These are phyloP conservation scores for Retiboletus fuscus DNA, from an alignment of 1,284 basidiomycete species.

Conservation along the genomic window DNA sequence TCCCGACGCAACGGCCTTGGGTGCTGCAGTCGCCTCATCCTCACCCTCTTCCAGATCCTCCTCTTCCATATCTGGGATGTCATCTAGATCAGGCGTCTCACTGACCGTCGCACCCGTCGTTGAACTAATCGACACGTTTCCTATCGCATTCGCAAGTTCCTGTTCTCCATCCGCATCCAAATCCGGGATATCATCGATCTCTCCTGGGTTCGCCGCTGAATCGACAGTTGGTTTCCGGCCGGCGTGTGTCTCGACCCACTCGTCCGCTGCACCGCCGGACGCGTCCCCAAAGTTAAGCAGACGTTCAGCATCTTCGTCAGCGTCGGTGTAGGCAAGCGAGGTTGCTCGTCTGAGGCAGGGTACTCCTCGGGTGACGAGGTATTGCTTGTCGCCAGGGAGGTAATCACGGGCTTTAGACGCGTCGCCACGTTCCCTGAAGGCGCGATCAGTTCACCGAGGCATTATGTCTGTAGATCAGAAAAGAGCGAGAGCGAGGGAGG, in stretches of 20 bases:
- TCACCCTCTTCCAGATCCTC: conserved; percentile 82
- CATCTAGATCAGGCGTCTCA: conserved; percentile 86
- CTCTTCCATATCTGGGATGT: conserved; percentile 94
- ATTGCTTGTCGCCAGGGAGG: conserved; percentile 95
- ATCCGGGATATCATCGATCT: conserved; percentile 88
- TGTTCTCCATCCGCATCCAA: conserved; percentile 70
- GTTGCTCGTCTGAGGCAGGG: conserved; percentile 92
- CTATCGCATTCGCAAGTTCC: conserved; percentile 56
- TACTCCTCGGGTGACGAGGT: conserved; percentile 92
- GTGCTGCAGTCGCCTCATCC: conserved; percentile 84
- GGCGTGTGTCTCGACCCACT: conserved; percentile 90
- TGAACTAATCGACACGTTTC: conserved; percentile 55
- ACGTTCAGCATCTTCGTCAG: conserved; percentile 93
- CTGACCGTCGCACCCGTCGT: conserved; percentile 56
- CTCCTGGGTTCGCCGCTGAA: conserved; percentile 65
- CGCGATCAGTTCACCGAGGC: background rate
- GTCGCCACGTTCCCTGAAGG: conserved; percentile 88
- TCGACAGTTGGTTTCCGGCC: conserved; percentile 69
- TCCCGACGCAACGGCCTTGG: conserved; percentile 54
- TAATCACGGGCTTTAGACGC: conserved; percentile 88
- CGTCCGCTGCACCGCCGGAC: conserved; percentile 73
- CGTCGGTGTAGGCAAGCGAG: conserved; percentile 92
- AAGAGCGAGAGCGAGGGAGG: background rate
- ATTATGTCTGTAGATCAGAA: background rate
- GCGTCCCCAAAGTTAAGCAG: conserved; percentile 81